Percentiles rank a stretch among this genome's conserved stretches.
phyloP scores from a whole-genome alignment of 2,329 filamentous ascomycete genomes.

The Trichoderma cornu-damae region DNA sequence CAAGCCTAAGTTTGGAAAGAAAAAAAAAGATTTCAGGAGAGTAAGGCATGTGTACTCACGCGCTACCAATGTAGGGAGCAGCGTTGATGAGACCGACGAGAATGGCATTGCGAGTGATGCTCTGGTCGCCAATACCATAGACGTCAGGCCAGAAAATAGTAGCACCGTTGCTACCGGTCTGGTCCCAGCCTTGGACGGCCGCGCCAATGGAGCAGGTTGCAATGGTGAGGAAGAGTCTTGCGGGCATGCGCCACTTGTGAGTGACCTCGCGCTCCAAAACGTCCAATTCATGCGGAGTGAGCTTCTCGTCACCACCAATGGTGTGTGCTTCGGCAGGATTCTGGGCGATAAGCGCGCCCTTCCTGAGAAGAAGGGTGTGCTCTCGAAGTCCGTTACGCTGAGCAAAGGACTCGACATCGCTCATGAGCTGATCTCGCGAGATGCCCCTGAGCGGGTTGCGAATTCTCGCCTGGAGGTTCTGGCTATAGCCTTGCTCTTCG shows the following conservation, averaged over 20 bases:
- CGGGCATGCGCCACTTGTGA: conserved; percentile 62
- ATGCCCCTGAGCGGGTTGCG: conserved; percentile 47
- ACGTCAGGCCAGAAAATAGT: conserved; percentile 54
- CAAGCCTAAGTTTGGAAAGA: background rate
- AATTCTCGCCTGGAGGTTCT: conserved; percentile 43
- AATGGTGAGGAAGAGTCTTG: conserved; percentile 60
- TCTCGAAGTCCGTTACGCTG: conserved; percentile 54
- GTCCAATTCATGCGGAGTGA: conserved; percentile 53
- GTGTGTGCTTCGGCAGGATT: conserved; percentile 53
- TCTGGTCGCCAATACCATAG: conserved; percentile 35
- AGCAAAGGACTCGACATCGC: conserved; percentile 56
- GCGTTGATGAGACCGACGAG: conserved; percentile 64
- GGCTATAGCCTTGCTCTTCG: conserved; percentile 35
- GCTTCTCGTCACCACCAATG: conserved; percentile 49
- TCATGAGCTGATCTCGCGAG: conserved; percentile 48
- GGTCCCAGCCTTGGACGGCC: conserved; percentile 62
- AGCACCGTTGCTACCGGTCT: conserved; percentile 58
- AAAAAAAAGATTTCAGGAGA: background rate
- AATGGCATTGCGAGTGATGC: conserved; percentile 32
- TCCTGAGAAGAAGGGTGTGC: conserved; percentile 53
- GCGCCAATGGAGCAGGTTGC: conserved; percentile 62
- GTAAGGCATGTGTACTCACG: conserved; percentile 32
- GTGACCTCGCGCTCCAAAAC: conserved; percentile 54
- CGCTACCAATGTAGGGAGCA: conserved; percentile 45
- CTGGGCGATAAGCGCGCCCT: conserved; percentile 50